Evolutionary conservation across 1,139 yeast genomes (phyloP).

Genomic region (Blastobotrys ciferrii): DNA sequence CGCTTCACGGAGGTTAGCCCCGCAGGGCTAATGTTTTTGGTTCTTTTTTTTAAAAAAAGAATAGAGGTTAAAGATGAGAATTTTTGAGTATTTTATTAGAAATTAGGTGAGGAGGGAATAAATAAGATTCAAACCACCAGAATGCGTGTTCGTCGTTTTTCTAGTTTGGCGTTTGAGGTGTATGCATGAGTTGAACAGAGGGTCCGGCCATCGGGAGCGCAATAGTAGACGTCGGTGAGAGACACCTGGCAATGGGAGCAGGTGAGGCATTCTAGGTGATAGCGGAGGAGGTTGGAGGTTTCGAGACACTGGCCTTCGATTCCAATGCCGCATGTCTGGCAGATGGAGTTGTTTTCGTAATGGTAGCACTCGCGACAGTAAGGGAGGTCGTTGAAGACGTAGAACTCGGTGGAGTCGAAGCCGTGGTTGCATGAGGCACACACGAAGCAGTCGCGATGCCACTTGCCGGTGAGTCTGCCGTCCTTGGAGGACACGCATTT

Average conservation of each 20-base stretch:
- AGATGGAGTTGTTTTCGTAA: constrained; percentile 66
- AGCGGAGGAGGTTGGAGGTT: constrained; percentile 33
- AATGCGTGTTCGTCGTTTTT: constrained; percentile 35
- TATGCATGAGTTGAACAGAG: constrained; percentile 37
- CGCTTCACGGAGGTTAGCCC: too few species aligned
- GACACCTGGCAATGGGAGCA: constrained; percentile 35
- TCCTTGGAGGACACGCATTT: constrained; percentile 75
- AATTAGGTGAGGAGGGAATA: background rate
- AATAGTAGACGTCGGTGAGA: constrained; percentile 34
- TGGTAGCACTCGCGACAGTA: constrained; percentile 82
- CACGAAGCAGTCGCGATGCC: constrained; percentile 86
- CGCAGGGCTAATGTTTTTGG: too few species aligned
- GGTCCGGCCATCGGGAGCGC: constrained; percentile 31
- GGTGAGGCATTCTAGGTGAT: constrained; percentile 35
- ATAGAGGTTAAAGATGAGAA: background rate
- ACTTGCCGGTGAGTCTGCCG: constrained; percentile 82
- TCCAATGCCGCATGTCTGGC: constrained; percentile 67
- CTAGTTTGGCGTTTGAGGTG: constrained; percentile 25
- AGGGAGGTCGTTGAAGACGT: constrained; percentile 74
- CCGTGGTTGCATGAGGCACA: constrained; percentile 60
- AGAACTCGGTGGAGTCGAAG: constrained; percentile 52
- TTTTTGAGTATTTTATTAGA: background rate
- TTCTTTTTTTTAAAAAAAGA: background rate
- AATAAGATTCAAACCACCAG: constrained; percentile 23
- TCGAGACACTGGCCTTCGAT: constrained; percentile 92